phyloP scores from a whole-genome alignment of 1,284 basidiomycete species.

The Ceratobasidium theobromae region DNA sequence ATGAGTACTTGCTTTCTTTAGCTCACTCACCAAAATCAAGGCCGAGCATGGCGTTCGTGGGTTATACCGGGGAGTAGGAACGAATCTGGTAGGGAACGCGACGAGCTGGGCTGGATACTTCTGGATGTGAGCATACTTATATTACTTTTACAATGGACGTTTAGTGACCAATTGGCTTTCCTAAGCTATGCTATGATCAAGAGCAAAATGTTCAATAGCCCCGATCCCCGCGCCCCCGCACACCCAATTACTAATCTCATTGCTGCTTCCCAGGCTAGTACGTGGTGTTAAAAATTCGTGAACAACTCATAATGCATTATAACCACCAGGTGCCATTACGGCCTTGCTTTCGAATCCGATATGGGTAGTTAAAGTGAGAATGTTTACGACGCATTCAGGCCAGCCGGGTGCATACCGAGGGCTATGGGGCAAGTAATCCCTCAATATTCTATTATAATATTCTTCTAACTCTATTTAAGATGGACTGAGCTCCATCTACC shows the following conservation, averaged over 20 bases:
- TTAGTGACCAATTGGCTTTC: background rate
- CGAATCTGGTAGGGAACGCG: conserved; percentile 96
- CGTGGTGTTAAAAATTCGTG: conserved; percentile 47
- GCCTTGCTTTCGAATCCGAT: conserved; percentile 96
- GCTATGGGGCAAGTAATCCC: conserved; percentile 65
- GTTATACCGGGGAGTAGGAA: conserved; percentile 85
- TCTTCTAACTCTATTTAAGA: conserved; percentile 51
- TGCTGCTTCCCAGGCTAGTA: conserved; percentile 94
- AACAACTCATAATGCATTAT: background rate
- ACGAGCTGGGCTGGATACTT: conserved; percentile 98
- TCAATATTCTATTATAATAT: conserved; percentile 22
- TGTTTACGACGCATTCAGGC: conserved; percentile 81
- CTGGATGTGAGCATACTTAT: conserved; percentile 72
- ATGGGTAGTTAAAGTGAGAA: conserved; percentile 97
- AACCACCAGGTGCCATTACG: conserved; percentile 77
- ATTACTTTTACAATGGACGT: background rate
- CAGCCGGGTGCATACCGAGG: conserved; percentile 74
- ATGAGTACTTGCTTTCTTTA: conserved; percentile 41
- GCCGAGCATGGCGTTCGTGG: conserved; percentile 78
- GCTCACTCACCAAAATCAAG: conserved; percentile 73
- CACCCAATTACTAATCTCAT: conserved; percentile 82
- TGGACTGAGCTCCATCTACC: conserved; percentile 69
- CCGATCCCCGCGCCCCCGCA: conserved; percentile 45
- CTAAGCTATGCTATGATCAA: conserved; percentile 95
- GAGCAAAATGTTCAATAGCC: conserved; percentile 48